These are phyloP conservation scores for Populus trichocarpa DNA, from an alignment of 441 rosid genomes.

Conservation along the genomic window DNA sequence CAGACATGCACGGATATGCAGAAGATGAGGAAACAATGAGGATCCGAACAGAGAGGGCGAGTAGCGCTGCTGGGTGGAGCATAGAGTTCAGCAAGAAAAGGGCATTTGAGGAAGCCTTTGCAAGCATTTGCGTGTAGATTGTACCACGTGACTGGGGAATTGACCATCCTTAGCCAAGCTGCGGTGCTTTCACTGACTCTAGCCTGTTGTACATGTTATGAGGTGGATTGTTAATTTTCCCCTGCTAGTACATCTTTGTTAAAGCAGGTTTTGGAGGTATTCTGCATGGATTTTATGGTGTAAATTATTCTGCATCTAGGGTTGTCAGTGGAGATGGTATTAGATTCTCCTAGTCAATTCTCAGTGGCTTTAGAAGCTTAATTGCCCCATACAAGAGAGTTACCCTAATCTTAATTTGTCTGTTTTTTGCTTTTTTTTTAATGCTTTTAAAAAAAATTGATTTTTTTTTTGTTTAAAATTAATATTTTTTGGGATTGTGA, in stretches of 20 bases:
- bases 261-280: not conserved
- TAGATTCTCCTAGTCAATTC: not conserved
- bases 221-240: not conserved
- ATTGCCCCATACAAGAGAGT: too few relatives aligned
- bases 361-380: not conserved
- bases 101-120: slow-evolving; percentile 86
- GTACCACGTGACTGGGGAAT: not conserved
- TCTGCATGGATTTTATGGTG: not conserved
- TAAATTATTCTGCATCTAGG: not conserved
- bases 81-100: slow-evolving; percentile 71
- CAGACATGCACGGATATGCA: slow-evolving; percentile 52
- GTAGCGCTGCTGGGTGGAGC: slow-evolving; percentile 85
- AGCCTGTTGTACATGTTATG: not conserved
- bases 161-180: not conserved
- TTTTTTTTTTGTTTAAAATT: too few relatives aligned
- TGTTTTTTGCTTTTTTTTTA: too few relatives aligned
- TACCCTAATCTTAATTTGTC: too few relatives aligned
- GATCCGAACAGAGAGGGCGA: slow-evolving; percentile 73
- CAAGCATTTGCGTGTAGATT: slow-evolving; percentile 67
- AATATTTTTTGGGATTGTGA: too few relatives aligned
- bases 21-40: slow-evolving; percentile 63
- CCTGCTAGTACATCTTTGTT: not conserved
- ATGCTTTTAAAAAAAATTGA: too few relatives aligned
- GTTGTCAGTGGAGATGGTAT: not conserved
- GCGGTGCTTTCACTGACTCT: not conserved